These are phyloP conservation scores for Kodamaea alishanica DNA, from an alignment of 1,139 yeast species.

Conservation along the genomic window DNA sequence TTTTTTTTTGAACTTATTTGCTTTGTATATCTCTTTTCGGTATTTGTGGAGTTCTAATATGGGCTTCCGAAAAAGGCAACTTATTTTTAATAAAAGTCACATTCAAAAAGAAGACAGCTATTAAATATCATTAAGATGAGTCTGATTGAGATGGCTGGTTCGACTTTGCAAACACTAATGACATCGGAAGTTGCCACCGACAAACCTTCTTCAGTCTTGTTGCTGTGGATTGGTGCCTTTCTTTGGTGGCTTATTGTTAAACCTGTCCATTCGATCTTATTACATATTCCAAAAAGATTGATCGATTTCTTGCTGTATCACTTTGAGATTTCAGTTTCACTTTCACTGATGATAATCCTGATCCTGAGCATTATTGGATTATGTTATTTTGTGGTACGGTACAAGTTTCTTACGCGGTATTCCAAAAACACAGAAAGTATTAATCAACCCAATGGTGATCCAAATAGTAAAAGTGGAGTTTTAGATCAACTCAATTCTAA, in stretches of 20 bases:
- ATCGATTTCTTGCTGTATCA: slow-evolving; percentile 26
- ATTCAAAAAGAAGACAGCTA: background rate
- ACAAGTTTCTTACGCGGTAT: slow-evolving; percentile 38
- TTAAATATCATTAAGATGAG: background rate
- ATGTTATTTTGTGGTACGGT: slow-evolving; percentile 34
- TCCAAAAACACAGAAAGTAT: slow-evolving; percentile 24
- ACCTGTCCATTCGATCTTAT: slow-evolving; percentile 17
- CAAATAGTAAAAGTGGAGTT: slow-evolving; percentile 8
- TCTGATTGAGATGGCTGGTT: slow-evolving; percentile 3
- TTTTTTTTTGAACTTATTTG: background rate
- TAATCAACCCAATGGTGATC: slow-evolving; percentile 5
- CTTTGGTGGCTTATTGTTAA: slow-evolving; percentile 19
- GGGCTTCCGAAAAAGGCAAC: slow-evolving; percentile 1
- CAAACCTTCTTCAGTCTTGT: too few species aligned
- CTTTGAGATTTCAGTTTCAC: slow-evolving; percentile 33
- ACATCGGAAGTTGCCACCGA: too few species aligned
- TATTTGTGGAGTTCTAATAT: background rate
- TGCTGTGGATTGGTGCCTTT: background rate
- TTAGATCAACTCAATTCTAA: slow-evolving; percentile 12
- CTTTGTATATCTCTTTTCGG: background rate
- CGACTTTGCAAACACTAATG: background rate
- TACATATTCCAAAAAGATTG: slow-evolving; percentile 22
- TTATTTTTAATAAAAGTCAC: background rate
- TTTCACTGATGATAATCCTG: slow-evolving; percentile 29
- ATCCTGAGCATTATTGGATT: slow-evolving; percentile 19